Base-by-base conservation (phyloP, 2,329 filamentous ascomycete species). In the Alternaria brassicicola region DNA sequence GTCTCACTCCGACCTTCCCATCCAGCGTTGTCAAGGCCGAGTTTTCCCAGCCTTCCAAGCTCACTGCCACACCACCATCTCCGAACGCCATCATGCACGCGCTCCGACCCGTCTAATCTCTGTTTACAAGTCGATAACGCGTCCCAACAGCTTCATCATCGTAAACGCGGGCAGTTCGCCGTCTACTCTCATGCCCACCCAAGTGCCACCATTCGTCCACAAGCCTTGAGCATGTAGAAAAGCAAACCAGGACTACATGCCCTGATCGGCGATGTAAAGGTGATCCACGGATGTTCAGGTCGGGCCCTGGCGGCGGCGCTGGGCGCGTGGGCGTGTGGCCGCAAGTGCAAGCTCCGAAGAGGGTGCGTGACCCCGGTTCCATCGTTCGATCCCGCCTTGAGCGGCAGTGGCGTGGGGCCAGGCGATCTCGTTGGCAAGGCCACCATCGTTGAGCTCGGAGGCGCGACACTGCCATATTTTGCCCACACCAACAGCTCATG, bases 381-480 rank as follows among this genome's bases (percentile, higher is more conserved):
- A n/a, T 30, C 9, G 17, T 38, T 30, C 33, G 50, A 45, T 54
- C 55, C 55, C 36, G 43, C 55, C 25, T 47, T 13, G 39, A 41
- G 50, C 55, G 50, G 55, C 41, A 58, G 50, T 58, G 55, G 55
- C 55, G 55, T 52, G 35, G 30, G 35, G 36, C 50, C 36, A 31
- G 21, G 28, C 43, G 28, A 47, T 47, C 43, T 30, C 43, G 28
- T 28, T 47, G 43, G 28, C 31, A 21, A 47, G 28, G 30, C 30
- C 43, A n/a, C 30, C 13, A 10, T 15, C 5, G 43, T 46, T 23
- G 43, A 17, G 28, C 10, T 38, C n/a, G 35, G 17, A 21, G 35
- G 19, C 35, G 10, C 19, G 43, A 46, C n/a, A 15, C 17, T 21
- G 28, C 17, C 28, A 46, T 33, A 17, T 33, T 31, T n/a, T 46